Evolutionary conservation across 169 alveolate species (phyloP).

Genomic region (Perkinsus chesapeaki): DNA sequence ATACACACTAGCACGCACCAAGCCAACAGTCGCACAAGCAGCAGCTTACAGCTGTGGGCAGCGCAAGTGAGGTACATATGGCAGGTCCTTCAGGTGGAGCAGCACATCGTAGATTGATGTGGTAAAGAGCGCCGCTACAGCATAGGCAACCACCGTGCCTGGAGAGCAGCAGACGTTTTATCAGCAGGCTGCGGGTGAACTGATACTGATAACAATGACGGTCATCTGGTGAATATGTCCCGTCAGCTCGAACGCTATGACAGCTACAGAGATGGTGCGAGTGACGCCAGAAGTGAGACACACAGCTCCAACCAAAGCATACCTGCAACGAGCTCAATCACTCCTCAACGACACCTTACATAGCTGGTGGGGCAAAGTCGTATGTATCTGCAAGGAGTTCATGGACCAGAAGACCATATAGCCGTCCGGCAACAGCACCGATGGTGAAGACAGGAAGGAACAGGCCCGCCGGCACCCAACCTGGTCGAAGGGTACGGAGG

Average conservation of each 20-base stretch:
- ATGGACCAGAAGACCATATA: conserved; percentile 40
- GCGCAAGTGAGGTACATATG: conserved; percentile 54
- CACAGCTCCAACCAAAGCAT: conserved; percentile 67
- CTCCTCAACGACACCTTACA: too few relatives aligned
- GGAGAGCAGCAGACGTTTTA: conserved; percentile 29
- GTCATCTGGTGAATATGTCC: conserved; percentile 24
- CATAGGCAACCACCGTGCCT: conserved; percentile 50
- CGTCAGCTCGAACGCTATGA: conserved; percentile 64
- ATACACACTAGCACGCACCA: not conserved
- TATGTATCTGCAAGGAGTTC: conserved; percentile 34
- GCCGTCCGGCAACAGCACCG: conserved; percentile 36
- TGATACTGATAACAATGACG: not conserved
- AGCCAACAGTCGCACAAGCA: not conserved
- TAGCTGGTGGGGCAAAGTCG: conserved; percentile 41
- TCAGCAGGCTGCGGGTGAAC: not conserved
- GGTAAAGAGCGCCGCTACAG: conserved; percentile 27
- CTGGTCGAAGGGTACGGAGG: not conserved
- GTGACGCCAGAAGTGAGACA: conserved; percentile 57
- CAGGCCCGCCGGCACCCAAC: not conserved
- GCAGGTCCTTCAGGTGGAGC: conserved; percentile 54
- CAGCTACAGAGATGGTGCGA: conserved; percentile 59
- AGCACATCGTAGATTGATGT: conserved; percentile 51
- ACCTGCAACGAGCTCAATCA: conserved; percentile 44
- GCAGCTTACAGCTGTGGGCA: conserved; percentile 12
- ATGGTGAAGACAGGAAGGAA: conserved; percentile 19